Conservation (phyloP, 345 rosid genomes). For the Barbarea vulgaris region DNA sequence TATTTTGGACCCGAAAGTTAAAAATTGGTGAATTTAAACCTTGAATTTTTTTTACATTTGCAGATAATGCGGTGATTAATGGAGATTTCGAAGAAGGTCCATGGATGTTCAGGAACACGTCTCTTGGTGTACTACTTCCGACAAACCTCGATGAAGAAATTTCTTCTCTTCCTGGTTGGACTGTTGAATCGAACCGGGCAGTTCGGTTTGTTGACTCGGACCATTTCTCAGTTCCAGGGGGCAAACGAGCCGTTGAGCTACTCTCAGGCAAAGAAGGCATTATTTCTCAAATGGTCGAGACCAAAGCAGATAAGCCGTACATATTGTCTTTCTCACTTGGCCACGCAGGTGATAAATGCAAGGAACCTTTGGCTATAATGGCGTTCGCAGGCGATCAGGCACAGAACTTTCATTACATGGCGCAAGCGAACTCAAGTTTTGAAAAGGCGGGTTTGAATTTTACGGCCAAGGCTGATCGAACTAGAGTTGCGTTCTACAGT, state of each 20-base stretch:
- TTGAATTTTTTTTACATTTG: not conserved
- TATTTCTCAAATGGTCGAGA: constrained; percentile 91
- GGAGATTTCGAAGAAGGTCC: constrained; percentile 96
- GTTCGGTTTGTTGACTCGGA: constrained; percentile 84
- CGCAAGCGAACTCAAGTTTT: constrained; percentile 72
- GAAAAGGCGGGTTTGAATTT: constrained; percentile 63
- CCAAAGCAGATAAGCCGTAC: constrained; percentile 60
- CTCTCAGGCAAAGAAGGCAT: constrained; percentile 98
- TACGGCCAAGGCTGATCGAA: constrained; percentile 88
- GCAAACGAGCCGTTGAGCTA: constrained; percentile 86
- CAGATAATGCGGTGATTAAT: constrained; percentile 84
- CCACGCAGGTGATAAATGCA: constrained; percentile 88
- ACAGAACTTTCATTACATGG: constrained; percentile 72
- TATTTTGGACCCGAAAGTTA: not conserved
- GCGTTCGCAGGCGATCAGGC: constrained; percentile 97
- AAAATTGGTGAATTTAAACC: not conserved
- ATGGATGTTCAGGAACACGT: constrained; percentile 84
- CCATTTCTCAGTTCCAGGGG: constrained; percentile 80
- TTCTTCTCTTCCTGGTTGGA: constrained; percentile 93
- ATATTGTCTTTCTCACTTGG: constrained; percentile 69
- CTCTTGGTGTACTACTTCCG: constrained; percentile 86
- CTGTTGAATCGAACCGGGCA: constrained; percentile 85
- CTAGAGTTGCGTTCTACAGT: constrained; percentile 88
- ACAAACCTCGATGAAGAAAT: constrained; percentile 90
- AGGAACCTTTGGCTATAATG: constrained; percentile 86